Evolutionary conservation across 768 basidiomycete species (phyloP), one percentile per base, ranked within the genome.

Genomic region (Rhizopogon rudus): DNA sequence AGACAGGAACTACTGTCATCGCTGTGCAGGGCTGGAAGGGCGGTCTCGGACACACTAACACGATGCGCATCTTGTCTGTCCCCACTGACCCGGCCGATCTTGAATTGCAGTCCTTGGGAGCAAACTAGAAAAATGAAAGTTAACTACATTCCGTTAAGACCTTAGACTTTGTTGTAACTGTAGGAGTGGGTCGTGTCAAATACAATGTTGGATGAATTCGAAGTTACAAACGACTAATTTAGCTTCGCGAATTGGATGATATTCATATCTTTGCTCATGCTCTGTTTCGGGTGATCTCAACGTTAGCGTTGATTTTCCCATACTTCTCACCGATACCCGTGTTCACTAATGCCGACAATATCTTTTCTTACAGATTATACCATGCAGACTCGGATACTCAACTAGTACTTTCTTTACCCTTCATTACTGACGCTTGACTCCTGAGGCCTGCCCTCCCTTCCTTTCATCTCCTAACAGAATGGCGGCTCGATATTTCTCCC

Each of bases 11-110:
- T 52, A 92, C 94, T 25, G 82, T 99, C 65, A 79, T 98, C 59
- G 96, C 96, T 48, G 89, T 99, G 5, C 97, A 98, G 73, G 97
- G 97, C n/a, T 99, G 96, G 96, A 96, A 94, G 76, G 92, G 94
- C 43, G 97, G 97, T 56, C 82, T 97, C 44, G 95, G 94, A 33
- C 93, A 97, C 75, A 95, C 93, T 61, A 94, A 95, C 78, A 93
- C 91, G 12, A 76, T 94, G 55, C 87, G 92, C 49, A 81, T 94
- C 58, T 72, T 94, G 62, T 83, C 83, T 40, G 92, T 93, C 44
- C 92, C 92, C 16, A 91, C 88, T 22, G 89, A 93, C 63, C 58
- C 72, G 35, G 88, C 87, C 50, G 92, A 94, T 68, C 73, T 94
- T 51, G 84, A 87, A 70, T 62, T 86, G 71, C 86, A 91, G 68